A percentile compares a stretch with the other conserved stretches of the same genome.
Evolutionary conservation across 257 asterid genomes (phyloP).

Genomic region (Solanum neorickii): DNA sequence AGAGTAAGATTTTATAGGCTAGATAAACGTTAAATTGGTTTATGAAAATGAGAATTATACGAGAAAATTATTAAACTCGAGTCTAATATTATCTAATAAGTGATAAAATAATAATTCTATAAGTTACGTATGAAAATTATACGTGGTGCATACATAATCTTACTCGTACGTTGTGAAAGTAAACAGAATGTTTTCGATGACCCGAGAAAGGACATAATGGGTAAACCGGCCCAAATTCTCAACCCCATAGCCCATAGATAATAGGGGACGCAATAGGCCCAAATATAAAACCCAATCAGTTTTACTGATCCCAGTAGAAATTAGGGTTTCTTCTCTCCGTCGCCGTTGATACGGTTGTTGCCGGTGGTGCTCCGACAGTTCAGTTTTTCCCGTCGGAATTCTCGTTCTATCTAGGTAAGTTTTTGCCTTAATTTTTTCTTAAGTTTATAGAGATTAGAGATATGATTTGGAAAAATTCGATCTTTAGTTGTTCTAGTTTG

Average conservation of each 20-base stretch:
- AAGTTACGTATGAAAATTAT: no score
- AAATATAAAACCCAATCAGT: not conserved
- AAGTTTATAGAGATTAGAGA: not conserved
- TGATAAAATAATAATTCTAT: not conserved
- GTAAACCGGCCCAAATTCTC: not conserved
- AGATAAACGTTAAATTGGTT: no score
- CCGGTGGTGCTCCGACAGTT: not conserved
- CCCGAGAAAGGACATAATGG: not conserved
- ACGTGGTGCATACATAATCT: not conserved
- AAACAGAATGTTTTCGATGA: rapidly evolving
- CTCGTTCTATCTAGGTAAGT: not conserved
- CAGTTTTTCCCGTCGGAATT: not conserved
- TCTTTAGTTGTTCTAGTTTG: not conserved
- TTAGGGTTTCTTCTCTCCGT: not conserved
- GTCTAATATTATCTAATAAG: not conserved
- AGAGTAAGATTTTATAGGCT: not conserved
- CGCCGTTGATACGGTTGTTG: not conserved
- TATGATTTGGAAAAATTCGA: not conserved
- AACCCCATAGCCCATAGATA: not conserved
- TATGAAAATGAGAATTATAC: not conserved
- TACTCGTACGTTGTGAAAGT: not conserved
- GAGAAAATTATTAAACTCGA: not conserved
- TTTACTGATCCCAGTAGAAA: not conserved
- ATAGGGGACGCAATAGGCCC: not conserved
- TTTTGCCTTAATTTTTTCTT: not conserved